Percentiles rank a stretch among this genome's conserved stretches.
Evolutionary conservation across 2,329 filamentous ascomycete genomes (phyloP).

Genomic region (Xylariaceae sp.): DNA sequence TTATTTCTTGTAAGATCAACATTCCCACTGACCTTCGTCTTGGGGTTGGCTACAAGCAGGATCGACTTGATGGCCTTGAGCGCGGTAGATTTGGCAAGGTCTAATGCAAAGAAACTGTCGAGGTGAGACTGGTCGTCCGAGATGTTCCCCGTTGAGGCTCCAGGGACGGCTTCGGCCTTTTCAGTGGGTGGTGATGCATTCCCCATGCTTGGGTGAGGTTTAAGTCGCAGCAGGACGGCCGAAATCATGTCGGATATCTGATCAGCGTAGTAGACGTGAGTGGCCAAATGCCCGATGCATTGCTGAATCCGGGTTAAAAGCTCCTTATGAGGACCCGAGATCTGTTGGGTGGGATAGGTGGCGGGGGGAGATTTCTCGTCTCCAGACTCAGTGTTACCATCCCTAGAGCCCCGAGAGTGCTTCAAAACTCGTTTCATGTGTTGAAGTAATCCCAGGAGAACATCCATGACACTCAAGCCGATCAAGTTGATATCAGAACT

Average conservation of each 20-base stretch:
- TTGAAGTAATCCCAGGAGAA: conserved; percentile 81
- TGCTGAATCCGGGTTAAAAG: conserved; percentile 73
- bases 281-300: conserved; percentile 89
- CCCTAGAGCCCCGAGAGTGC: conserved; percentile 48
- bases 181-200: conserved; percentile 50
- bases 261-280: conserved; percentile 95
- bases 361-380: conserved; percentile 37
- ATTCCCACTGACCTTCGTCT: conserved; percentile 59
- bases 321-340: conserved; percentile 59
- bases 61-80: conserved; percentile 82
- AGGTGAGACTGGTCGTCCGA: conserved; percentile 48
- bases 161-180: conserved; percentile 46
- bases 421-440: conserved; percentile 80
- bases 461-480: conserved; percentile 93
- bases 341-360: conserved; percentile 41
- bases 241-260: conserved; percentile 94
- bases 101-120: conserved; percentile 57
- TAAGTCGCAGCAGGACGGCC: conserved; percentile 76
- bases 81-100: conserved; percentile 63
- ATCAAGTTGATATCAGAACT: conserved; percentile 92
- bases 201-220: conserved; percentile 57
- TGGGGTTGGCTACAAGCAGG: conserved; percentile 76
- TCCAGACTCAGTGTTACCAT: conserved; percentile 22
- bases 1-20: conserved; percentile 70
- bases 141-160: conserved; percentile 42